These are phyloP conservation scores for Dimocarpus longan DNA, from an alignment of 345 rosid genomes.

Conservation along the genomic window DNA sequence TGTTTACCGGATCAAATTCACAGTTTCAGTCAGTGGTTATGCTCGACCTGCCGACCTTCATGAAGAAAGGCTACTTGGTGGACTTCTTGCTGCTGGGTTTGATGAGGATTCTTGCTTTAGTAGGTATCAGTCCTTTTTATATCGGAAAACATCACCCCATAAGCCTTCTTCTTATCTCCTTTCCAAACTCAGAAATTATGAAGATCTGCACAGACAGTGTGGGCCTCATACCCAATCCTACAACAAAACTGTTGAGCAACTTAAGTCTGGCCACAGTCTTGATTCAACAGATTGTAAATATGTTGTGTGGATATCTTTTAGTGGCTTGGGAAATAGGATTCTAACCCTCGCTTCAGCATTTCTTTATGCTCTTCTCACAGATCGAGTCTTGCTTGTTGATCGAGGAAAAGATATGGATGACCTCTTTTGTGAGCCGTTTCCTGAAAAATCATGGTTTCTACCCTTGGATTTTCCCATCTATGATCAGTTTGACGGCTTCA, in stretches of 20 bases:
- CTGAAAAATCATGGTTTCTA: conserved; percentile 56
- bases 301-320: conserved; percentile 63
- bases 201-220: conserved; percentile 59
- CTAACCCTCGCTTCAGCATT: conserved; percentile 60
- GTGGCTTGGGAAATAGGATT: conserved; percentile 77
- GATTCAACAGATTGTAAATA: conserved; percentile 51
- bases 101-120: conserved; percentile 53
- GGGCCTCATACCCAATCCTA: conserved; percentile 55
- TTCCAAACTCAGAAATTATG: conserved; percentile 62
- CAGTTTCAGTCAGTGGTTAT: conserved; percentile 29
- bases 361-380: conserved; percentile 66
- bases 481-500: conserved; percentile 39
- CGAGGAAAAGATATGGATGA: conserved; percentile 54
- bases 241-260: conserved; percentile 31
- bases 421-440: conserved; percentile 72
- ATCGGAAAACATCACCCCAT: conserved; percentile 50
- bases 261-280: conserved; percentile 31
- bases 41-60: conserved; percentile 22
- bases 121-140: conserved; percentile 48
- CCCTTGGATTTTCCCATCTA: conserved; percentile 49
- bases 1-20: conserved; percentile 15
- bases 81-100: conserved; percentile 62
- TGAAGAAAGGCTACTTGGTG: conserved; percentile 44
- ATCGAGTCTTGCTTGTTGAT: conserved; percentile 63
- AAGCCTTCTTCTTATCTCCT: conserved; percentile 62